Conservation (phyloP, 345 rosid genomes). For the Eucalyptus sp. region DNA sequence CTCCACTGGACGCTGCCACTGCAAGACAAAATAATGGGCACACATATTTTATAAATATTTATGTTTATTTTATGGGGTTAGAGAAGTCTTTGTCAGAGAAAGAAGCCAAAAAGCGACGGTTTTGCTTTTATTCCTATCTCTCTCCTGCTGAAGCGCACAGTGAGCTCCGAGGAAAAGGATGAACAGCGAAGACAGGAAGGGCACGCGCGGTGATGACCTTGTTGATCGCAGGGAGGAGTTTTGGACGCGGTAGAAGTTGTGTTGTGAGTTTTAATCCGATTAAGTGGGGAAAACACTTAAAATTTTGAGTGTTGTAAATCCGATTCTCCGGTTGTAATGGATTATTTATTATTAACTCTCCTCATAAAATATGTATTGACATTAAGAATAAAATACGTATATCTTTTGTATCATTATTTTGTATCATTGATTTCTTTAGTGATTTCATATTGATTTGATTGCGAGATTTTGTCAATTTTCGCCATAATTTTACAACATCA, state of each 20-base stretch:
- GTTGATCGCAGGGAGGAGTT: too few species aligned
- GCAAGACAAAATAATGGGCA: background rate
- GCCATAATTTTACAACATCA: too few species aligned
- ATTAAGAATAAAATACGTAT: rapidly evolving
- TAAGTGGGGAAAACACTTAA: too few species aligned
- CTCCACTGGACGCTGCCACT: background rate
- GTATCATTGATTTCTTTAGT: too few species aligned
- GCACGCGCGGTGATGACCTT: background rate
- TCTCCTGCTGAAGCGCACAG: background rate
- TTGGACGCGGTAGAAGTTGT: too few species aligned
- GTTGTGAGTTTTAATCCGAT: too few species aligned
- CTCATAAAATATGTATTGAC: rapidly evolving
- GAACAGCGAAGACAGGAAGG: too few species aligned
- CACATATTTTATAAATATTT: background rate
- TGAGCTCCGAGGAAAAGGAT: too few species aligned
- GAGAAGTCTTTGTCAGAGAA: background rate
- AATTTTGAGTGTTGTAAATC: rapidly evolving
- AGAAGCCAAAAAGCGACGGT: background rate
- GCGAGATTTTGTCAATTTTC: too few species aligned
- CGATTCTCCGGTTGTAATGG: rapidly evolving
- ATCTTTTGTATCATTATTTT: too few species aligned
- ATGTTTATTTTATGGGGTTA: background rate
- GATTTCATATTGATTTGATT: too few species aligned
- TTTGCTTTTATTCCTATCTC: background rate
- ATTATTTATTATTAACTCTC: rapidly evolving